These are phyloP conservation scores for Soucietia sequanensis DNA, from an alignment of 805 yeast genomes.

Conservation along the genomic window DNA sequence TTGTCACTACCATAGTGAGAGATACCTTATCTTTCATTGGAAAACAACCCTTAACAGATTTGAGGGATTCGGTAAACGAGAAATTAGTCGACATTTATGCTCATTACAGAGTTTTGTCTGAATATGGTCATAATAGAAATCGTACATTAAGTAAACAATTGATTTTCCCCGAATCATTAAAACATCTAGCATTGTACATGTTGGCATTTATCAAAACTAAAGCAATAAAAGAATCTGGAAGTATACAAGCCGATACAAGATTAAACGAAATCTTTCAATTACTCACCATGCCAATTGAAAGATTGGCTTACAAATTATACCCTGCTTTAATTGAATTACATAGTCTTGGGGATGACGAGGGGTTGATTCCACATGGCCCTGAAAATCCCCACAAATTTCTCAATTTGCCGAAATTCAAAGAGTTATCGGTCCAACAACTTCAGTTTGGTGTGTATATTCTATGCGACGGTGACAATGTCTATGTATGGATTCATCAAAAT, in stretches of 20 bases:
- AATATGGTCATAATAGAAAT: conserved; percentile 34
- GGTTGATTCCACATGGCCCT: conserved; percentile 23
- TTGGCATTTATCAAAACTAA: conserved; percentile 68
- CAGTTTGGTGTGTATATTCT: conserved; percentile 76
- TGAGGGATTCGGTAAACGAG: conserved; percentile 37
- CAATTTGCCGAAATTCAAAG: conserved; percentile 49
- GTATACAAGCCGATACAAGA: conserved; percentile 61
- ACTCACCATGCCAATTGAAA: conserved; percentile 52
- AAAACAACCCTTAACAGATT: conserved; percentile 34
- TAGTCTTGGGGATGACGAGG: conserved; percentile 57
- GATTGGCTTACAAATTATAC: conserved; percentile 64
- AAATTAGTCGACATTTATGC: conserved; percentile 46
- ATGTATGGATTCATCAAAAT: conserved; percentile 67
- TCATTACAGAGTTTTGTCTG: conserved; percentile 51
- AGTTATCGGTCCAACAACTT: conserved; percentile 42
- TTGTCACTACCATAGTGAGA: conserved; percentile 37
- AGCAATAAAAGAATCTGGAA: conserved; percentile 53
- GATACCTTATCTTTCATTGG: conserved; percentile 42
- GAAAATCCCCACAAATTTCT: conserved; percentile 45
- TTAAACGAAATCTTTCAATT: conserved; percentile 53
- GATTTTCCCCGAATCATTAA: conserved; percentile 78
- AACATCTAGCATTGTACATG: conserved; percentile 64
- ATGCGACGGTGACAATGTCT: conserved; percentile 62
- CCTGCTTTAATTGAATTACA: conserved; percentile 81
- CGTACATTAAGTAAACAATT: conserved; percentile 52